Base-by-base conservation (phyloP, 768 basidiomycete species). In the Boletus reticuloceps region DNA sequence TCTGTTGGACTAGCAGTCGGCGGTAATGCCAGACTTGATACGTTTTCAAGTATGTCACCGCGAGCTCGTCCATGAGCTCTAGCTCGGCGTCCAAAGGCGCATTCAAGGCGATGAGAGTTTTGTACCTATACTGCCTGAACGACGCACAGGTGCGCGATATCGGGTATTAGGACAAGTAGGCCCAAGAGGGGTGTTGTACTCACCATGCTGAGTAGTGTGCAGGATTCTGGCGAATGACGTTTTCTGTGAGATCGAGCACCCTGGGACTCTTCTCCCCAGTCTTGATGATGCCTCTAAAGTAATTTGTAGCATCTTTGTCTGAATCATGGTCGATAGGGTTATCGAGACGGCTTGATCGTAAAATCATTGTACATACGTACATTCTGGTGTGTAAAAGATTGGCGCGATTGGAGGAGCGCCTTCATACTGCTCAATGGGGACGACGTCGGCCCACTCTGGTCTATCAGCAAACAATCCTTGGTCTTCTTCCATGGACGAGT, bases 1-100 rank as follows among this genome's bases (percentile, higher is more conserved):
- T 76, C 44, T 77, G 72, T 37, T 78, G 78, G 58, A 93, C 80
- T 37, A 94, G 77, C 36, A 93, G 82, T 5, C 88, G 84, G 41
- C 91, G 86, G 66, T 94, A 91, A 73, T 89, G 95, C 97, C 97
- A 98, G 25, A 98, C 95, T 75, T 99, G 97, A 72, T 98, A 98
- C 11, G 88, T 94, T 75, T 98, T 99, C 66, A 98, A 80, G 70
- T 86, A 86, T 60, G 79, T 79, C 59, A 86, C 79, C 20, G 94
- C 90, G 51, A 98, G 80, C 60, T 86, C 86, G 74, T 97, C 91
- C 85, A 97, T 94, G 34, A 96, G 77, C 49, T 72, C 73, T 2
- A 98, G 78, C 74, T 99, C 96, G 5, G 71, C 77, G n/a, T 85
- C 79, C 55, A 98, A 78, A 27, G 89, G 79, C 5, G 82, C 73